Conservation (phyloP, 805 yeast species). For the Sugiyamaella valdiviana region DNA sequence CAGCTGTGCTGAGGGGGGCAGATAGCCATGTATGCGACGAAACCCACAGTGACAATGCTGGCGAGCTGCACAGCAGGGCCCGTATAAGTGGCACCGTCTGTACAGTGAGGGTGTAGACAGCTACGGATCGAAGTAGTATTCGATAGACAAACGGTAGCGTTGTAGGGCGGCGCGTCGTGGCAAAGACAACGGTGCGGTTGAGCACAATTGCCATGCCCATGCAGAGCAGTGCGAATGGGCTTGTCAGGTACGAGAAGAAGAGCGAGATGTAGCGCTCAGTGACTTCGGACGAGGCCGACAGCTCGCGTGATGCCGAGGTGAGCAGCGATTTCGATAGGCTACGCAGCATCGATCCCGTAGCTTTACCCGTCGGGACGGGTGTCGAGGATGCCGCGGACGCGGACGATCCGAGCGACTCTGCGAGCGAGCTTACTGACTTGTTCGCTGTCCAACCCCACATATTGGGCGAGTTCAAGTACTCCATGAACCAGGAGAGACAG, state of each 20-base stretch:
- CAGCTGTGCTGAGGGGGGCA: not conserved
- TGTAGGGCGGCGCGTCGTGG: constrained; percentile 43
- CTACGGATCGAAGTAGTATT: constrained; percentile 35
- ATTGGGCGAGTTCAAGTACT: not conserved
- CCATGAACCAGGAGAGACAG: not conserved
- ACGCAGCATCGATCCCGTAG: constrained; percentile 6
- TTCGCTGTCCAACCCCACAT: not conserved
- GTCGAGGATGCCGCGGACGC: not conserved
- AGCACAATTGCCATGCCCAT: constrained; percentile 52
- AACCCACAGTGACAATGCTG: constrained; percentile 5
- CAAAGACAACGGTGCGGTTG: constrained; percentile 54
- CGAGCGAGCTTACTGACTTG: not conserved
- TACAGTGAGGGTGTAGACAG: constrained; percentile 32
- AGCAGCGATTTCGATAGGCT: constrained; percentile 11
- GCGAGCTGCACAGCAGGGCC: constrained; percentile 29
- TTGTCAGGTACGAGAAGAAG: constrained; percentile 19
- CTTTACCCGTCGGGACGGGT: not conserved
- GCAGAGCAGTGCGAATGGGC: constrained; percentile 36
- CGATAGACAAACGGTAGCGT: constrained; percentile 32
- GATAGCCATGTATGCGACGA: not conserved
- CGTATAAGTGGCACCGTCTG: constrained; percentile 36
- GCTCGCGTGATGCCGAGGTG: constrained; percentile 8
- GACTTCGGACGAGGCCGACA: constrained; percentile 9
- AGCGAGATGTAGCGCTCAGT: constrained; percentile 14
- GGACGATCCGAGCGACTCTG: not conserved